A percentile compares a stretch with the other conserved stretches of the same genome.
These are phyloP conservation scores for Pleurozium schreberi DNA, from an alignment of 225 moss, liverwort and hornwort genomes.

Conservation along the genomic window DNA sequence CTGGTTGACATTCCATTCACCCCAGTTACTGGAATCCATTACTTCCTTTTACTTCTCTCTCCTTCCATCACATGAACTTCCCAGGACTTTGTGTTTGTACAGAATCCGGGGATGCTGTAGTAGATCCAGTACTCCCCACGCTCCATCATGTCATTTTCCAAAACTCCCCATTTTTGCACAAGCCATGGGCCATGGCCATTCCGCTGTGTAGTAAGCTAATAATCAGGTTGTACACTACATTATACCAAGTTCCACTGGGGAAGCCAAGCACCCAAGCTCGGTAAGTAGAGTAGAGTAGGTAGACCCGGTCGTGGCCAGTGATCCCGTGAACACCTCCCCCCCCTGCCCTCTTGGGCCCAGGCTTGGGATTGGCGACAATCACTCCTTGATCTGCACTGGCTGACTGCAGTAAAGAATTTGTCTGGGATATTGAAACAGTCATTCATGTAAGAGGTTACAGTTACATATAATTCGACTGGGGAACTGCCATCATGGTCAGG, in stretches of 20 bases:
- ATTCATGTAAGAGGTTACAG: neutral
- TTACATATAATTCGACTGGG: neutral
- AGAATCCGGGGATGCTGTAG: neutral
- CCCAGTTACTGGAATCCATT: neutral
- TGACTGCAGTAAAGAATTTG: neutral
- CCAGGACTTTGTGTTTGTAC: neutral
- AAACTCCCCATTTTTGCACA: neutral
- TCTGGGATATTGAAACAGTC: slow-evolving; percentile 12
- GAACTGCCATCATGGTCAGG: neutral
- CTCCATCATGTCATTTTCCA: slow-evolving; percentile 11
- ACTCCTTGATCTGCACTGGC: neutral
- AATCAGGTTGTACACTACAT: neutral
- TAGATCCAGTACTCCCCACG: neutral
- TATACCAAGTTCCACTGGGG: no score
- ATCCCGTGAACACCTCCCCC: no score
- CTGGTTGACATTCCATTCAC: neutral
- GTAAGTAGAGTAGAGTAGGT: no score
- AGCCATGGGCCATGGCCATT: neutral
- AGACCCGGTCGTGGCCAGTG: neutral
- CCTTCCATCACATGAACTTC: neutral
- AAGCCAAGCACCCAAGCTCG: no score
- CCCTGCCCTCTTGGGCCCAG: no score
- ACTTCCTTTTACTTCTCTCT: neutral
- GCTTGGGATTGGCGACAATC: neutral
- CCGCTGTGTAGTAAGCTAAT: neutral